phyloP scores from a whole-genome alignment of 2,329 filamentous ascomycete genomes.

The Diplodia corticola region DNA sequence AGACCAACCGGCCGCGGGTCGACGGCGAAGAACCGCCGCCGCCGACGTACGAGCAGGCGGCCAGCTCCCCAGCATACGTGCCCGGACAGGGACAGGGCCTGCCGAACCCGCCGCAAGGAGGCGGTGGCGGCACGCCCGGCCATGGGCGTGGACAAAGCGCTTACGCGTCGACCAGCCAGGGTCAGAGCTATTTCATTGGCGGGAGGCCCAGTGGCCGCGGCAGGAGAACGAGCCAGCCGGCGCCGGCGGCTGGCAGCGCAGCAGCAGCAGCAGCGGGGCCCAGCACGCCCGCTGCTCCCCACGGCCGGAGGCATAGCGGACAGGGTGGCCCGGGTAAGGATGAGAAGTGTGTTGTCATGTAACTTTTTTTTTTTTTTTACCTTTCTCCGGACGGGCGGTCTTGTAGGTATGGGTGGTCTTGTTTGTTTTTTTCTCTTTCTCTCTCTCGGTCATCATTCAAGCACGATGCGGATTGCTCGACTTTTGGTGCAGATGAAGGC shows the following conservation, averaged over 20 bases:
- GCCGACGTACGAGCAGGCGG: conserved; percentile 66
- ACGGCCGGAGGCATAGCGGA: conserved; percentile 4
- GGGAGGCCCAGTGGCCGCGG: conserved; percentile 18
- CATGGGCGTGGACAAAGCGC: conserved; percentile 24
- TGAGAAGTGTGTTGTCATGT: conserved; percentile 28
- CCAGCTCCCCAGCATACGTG: conserved; percentile 35
- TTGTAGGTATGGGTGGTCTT: not conserved
- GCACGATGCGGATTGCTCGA: not conserved
- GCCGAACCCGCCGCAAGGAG: conserved; percentile 38
- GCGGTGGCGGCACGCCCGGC: conserved; percentile 23
- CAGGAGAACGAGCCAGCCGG: not conserved
- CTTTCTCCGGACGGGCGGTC: no score
- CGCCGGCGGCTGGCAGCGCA: not conserved
- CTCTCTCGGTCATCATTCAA: no score
- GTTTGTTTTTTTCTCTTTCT: not conserved
- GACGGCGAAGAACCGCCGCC: conserved; percentile 56
- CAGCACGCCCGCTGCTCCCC: not conserved
- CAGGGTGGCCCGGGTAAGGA: conserved; percentile 20
- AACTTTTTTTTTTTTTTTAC: not conserved
- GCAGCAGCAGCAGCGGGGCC: no score
- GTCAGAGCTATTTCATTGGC: conserved; percentile 19
- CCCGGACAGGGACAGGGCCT: conserved; percentile 26
- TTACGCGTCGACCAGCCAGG: conserved; percentile 18
- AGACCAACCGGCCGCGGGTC: conserved; percentile 31
- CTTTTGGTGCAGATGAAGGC: no score